A percentile compares a stretch with the other conserved stretches of the same genome.
phyloP scores from a whole-genome alignment of 179 eudicot genomes.

The Beta macrorhiza region DNA sequence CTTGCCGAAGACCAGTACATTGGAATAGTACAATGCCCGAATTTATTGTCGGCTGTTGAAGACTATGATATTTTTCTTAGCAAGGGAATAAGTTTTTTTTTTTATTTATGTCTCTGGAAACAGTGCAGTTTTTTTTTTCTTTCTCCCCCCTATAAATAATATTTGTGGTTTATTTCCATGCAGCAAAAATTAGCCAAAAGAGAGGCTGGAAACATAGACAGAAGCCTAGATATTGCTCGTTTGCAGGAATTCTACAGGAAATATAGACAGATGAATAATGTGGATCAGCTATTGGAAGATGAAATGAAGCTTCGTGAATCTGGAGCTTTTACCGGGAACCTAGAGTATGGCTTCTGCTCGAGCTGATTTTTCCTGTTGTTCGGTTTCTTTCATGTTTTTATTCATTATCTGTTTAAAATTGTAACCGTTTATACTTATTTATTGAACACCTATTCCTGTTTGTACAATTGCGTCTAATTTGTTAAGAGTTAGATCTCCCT shows the following conservation, averaged over 20 bases:
- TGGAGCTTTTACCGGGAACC: conserved; percentile 75
- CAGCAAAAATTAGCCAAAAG: conserved; percentile 99
- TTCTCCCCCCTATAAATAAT: not conserved
- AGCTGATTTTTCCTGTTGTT: not conserved
- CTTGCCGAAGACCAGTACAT: not conserved
- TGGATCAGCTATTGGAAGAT: conserved; percentile 82
- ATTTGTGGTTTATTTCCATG: conserved; percentile 8
- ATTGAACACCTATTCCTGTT: not conserved
- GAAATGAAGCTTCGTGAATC: conserved; percentile 88
- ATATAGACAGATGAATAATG: conserved; percentile 71
- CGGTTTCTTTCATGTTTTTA: not conserved
- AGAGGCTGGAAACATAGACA: conserved; percentile 86
- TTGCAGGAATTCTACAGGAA: conserved; percentile 78
- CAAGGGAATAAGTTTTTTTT: not conserved
- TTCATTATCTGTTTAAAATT: not conserved
- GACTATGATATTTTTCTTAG: not conserved
- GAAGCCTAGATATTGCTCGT: conserved; percentile 93
- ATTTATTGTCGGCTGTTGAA: not conserved
- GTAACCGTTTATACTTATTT: not conserved
- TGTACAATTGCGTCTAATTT: not conserved
- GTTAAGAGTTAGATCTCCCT: not conserved
- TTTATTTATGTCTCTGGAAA: not conserved
- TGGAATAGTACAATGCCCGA: not conserved
- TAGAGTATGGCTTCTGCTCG: conserved; percentile 61
- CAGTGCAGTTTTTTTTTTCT: not conserved